These are phyloP conservation scores for Agarophyton chilense DNA, from an alignment of 23 red algal genomes.

Conservation along the genomic window DNA sequence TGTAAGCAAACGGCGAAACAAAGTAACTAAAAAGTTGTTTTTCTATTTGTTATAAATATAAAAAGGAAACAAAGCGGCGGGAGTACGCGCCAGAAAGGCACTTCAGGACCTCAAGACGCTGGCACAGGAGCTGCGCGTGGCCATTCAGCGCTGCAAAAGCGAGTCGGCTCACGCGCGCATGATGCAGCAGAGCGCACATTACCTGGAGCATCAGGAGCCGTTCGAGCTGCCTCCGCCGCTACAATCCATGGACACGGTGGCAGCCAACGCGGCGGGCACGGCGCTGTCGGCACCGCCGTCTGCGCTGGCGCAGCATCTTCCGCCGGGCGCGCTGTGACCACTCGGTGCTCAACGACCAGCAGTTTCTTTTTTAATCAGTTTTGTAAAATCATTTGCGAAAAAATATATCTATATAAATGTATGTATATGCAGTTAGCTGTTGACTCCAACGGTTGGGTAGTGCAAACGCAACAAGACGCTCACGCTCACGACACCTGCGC, in stretches of 20 bases:
- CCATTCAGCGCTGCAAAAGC: slow-evolving; percentile 66
- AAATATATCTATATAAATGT: too few relatives aligned
- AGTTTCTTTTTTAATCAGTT: too few relatives aligned
- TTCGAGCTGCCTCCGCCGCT: neutral
- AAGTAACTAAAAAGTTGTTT: neutral
- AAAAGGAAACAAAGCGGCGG: slow-evolving; percentile 88
- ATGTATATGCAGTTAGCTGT: too few relatives aligned
- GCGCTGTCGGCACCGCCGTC: neutral
- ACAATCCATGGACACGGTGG: neutral
- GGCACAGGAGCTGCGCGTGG: slow-evolving; percentile 77
- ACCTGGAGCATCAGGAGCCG: neutral
- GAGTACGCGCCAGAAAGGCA: slow-evolving; percentile 63
- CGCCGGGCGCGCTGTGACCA: slow-evolving; percentile 8
- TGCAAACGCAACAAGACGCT: too few relatives aligned
- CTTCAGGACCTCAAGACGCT: slow-evolving; percentile 80
- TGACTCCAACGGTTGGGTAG: too few relatives aligned
- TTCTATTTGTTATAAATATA: too few relatives aligned
- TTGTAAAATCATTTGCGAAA: too few relatives aligned
- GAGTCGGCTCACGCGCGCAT: slow-evolving; percentile 45
- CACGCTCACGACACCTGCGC: slow-evolving; percentile 5
- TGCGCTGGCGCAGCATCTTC: neutral
- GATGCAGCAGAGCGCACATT: slow-evolving; percentile 33
- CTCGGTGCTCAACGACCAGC: neutral
- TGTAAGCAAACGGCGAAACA: neutral
- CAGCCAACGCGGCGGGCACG: neutral